phyloP scores from a whole-genome alignment of 495 filamentous ascomycete genomes.

The Penicillium steckii region DNA sequence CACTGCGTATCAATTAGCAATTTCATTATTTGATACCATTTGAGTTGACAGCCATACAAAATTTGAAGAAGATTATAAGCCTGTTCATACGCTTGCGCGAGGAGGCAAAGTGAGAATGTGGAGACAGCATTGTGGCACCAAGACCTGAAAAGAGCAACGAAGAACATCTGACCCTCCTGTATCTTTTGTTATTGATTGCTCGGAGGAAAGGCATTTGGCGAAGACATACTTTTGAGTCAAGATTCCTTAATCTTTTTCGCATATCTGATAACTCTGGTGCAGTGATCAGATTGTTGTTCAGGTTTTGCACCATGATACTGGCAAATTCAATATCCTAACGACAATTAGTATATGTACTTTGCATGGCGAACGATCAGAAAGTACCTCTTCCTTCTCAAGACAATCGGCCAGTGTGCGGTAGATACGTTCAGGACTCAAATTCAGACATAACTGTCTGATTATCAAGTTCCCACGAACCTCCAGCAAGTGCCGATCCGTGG shows the following conservation, averaged over 20 bases:
- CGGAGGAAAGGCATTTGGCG: background rate
- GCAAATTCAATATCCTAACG: constrained; percentile 87
- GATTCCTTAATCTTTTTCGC: constrained; percentile 82
- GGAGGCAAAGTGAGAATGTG: constrained; percentile 91
- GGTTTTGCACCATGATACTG: constrained; percentile 98
- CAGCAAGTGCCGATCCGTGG: constrained; percentile 84
- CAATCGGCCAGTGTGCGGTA: constrained; percentile 96
- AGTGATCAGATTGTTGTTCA: constrained; percentile 99
- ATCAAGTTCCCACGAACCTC: constrained; percentile 95
- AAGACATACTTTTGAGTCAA: constrained; percentile 71
- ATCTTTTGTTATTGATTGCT: constrained; percentile 11
- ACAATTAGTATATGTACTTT: constrained; percentile 8
- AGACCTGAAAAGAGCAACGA: constrained; percentile 87
- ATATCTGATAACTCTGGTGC: constrained; percentile 91
- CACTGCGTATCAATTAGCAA: constrained; percentile 57
- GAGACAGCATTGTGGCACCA: constrained; percentile 99
- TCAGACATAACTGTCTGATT: constrained; percentile 91
- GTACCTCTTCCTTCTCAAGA: constrained; percentile 88
- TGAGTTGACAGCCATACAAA: too few relatives aligned
- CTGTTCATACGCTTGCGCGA: constrained; percentile 98
- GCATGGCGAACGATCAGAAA: constrained; percentile 3
- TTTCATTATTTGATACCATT: too few relatives aligned
- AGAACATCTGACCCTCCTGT: constrained; percentile 91
- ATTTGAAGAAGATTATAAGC: constrained; percentile 96
- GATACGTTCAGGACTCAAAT: constrained; percentile 89